Evolutionary conservation across 2,329 filamentous ascomycete genomes (phyloP), one percentile per base, ranked within the genome.

Genomic region (Dothistroma septosporum): DNA sequence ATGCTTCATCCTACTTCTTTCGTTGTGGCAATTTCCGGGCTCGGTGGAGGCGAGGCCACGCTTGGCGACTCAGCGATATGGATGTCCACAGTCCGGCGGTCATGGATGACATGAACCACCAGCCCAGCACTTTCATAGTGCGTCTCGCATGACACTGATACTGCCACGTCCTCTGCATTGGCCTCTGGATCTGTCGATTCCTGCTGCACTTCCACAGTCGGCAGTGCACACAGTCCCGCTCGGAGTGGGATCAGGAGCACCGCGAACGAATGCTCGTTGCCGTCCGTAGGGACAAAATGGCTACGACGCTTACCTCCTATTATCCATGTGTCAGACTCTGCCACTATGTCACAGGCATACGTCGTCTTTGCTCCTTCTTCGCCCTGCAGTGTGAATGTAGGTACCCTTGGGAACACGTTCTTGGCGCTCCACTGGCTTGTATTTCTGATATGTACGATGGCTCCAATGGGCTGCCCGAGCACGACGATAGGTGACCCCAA

Each of bases 321-420:
- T 1, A 97, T 83, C 93, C 93, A 97, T 0, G 85, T 82, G 93
- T 91, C 1, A 33, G 83, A 78, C 16, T 87, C 85, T 0, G 88
- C 87, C 14, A 86, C 85, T 22, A 97, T 81, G 67, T 96, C 92
- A 74, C 94, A 95, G 66, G 87, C 86, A 70, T 96, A 96, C 64
- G 92, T 86, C 11, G 58, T 50, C 24, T 44, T n/a, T n/a, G 33
- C 47, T n/a, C 62, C 59, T 11, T 60, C 57, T 28, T 64, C 56
- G 21, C 61, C 62, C 46, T 63, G 58, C 2, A 67, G 59, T 37
- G 52, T 67, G 49, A 66, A 63, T 1, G 56, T 66, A n/a, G 61
- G 66, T 50, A 66, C 63, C 48, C 59, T 58, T 4, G 65, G 65
- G 16, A 70, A 66, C 1, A 92, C 79, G 22, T 85, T 80, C 0